A percentile compares a stretch with the other conserved stretches of the same genome.
Conservation (phyloP, 148 eudicot species). For the Talinum fruticosum region DNA sequence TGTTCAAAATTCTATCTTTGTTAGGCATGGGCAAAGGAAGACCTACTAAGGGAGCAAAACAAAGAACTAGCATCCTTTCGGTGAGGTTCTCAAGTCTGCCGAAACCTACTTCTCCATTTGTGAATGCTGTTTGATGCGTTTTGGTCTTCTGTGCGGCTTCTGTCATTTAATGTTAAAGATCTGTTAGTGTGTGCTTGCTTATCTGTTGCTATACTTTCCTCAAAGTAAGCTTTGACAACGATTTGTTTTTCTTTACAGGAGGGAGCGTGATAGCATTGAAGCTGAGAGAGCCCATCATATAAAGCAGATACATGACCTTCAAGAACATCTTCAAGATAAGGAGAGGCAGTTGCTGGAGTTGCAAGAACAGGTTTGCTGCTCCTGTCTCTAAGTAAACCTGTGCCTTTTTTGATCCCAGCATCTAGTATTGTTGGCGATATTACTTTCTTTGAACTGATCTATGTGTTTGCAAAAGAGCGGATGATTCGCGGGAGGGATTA, state of each 20-base stretch:
- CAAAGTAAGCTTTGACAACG: neutral
- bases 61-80: slow-evolving; percentile 75
- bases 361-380: slow-evolving; percentile 81
- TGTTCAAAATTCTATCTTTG: slow-evolving; percentile 14
- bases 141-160: neutral
- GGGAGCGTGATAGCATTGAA: slow-evolving; percentile 85
- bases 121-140: neutral
- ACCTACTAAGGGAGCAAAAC: slow-evolving; percentile 84
- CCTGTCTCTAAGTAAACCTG: neutral
- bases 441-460: neutral
- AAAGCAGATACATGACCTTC: slow-evolving; percentile 85
- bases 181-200: neutral
- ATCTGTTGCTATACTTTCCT: neutral
- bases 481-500: neutral
- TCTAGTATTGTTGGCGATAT: neutral
- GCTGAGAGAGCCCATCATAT: slow-evolving; percentile 88
- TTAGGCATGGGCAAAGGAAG: slow-evolving; percentile 99
- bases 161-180: neutral
- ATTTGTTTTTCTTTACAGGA: slow-evolving; percentile 38
- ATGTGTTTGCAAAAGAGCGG: too few species aligned
- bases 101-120: neutral
- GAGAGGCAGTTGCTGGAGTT: slow-evolving; percentile 79
- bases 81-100: slow-evolving; percentile 31
- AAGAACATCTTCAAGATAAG: slow-evolving; percentile 88
- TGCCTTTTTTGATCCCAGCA: neutral